Conservation (phyloP, 441 rosid species). For the Erysimum cheiri region DNA sequence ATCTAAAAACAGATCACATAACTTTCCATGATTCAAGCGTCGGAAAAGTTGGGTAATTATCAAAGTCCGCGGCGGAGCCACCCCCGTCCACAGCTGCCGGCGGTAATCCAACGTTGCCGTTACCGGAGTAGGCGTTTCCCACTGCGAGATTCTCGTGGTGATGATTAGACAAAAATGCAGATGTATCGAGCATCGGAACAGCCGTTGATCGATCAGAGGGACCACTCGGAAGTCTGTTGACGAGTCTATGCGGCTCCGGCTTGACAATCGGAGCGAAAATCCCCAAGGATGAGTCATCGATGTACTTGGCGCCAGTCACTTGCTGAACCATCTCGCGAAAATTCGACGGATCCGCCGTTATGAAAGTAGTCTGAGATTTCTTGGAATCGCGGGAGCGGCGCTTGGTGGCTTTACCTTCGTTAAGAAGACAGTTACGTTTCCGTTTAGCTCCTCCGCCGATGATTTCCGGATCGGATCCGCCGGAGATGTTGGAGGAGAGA, state of each 20-base stretch:
- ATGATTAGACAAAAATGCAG: slow-evolving; percentile 68
- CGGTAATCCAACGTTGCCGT: not conserved
- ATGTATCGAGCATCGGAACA: slow-evolving; percentile 78
- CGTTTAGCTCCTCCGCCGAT: slow-evolving; percentile 27
- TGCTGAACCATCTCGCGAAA: slow-evolving; percentile 95
- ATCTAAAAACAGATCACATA: not conserved
- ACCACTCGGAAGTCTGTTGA: slow-evolving; percentile 1
- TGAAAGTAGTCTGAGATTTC: slow-evolving; percentile 73
- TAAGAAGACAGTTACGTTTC: not conserved
- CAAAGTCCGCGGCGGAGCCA: slow-evolving; percentile 21
- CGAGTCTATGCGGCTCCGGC: slow-evolving; percentile 55
- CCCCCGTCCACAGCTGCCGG: not conserved
- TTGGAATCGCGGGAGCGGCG: slow-evolving; percentile 67
- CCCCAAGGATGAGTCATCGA: slow-evolving; percentile 20
- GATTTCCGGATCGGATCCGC: slow-evolving; percentile 51
- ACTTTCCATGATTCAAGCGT: slow-evolving; percentile 48
- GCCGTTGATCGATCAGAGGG: slow-evolving; percentile 30
- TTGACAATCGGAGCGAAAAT: slow-evolving; percentile 34
- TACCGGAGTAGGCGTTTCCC: slow-evolving; percentile 21
- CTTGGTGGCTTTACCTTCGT: slow-evolving; percentile 54
- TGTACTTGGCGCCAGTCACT: slow-evolving; percentile 70
- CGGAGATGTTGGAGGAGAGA: slow-evolving; percentile 32
- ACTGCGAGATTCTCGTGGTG: slow-evolving; percentile 48
- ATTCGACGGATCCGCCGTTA: slow-evolving; percentile 77
- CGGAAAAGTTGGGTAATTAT: slow-evolving; percentile 36